Evolutionary conservation across 1,139 yeast species (phyloP).

Genomic region (Taphrina confusa): DNA sequence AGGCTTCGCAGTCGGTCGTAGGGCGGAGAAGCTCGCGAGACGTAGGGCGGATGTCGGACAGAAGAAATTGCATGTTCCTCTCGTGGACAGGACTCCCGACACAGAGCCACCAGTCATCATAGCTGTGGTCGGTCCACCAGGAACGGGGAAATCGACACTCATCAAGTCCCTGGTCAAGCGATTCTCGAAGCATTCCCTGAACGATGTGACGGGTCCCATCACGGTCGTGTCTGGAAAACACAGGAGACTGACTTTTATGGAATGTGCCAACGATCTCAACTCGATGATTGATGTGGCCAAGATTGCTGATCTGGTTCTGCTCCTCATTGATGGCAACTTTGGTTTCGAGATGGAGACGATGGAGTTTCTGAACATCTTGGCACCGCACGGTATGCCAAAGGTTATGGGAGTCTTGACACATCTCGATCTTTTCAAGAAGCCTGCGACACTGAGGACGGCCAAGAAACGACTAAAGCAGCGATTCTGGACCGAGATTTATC

Average conservation of each 20-base stretch:
- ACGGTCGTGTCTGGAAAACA: slow-evolving; percentile 97
- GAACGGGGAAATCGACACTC: slow-evolving; percentile 94
- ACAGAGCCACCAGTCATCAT: slow-evolving; percentile 95
- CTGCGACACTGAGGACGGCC: slow-evolving; percentile 83
- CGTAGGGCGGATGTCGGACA: slow-evolving; percentile 81
- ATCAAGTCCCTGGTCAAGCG: slow-evolving; percentile 86
- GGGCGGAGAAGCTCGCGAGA: slow-evolving; percentile 68
- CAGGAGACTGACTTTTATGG: slow-evolving; percentile 87
- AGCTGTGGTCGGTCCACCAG: slow-evolving; percentile 98
- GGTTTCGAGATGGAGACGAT: slow-evolving; percentile 99
- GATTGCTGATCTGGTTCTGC: slow-evolving; percentile 84
- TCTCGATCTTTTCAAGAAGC: slow-evolving; percentile 87
- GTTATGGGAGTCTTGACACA: slow-evolving; percentile 95
- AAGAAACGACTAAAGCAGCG: slow-evolving; percentile 90
- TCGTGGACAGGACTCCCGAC: slow-evolving; percentile 96
- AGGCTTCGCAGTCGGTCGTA: slow-evolving; percentile 27
- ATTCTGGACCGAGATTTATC: slow-evolving; percentile 98
- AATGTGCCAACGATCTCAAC: slow-evolving; percentile 87
- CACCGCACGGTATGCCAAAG: slow-evolving; percentile 98
- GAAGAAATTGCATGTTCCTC: slow-evolving; percentile 87
- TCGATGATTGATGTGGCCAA: slow-evolving; percentile 97
- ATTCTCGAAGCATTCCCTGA: slow-evolving; percentile 80
- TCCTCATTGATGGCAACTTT: slow-evolving; percentile 93
- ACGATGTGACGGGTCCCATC: slow-evolving; percentile 91
- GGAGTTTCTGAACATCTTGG: slow-evolving; percentile 95